Evolutionary conservation across 1,139 yeast genomes (phyloP).

Genomic region (Pichia sp.): DNA sequence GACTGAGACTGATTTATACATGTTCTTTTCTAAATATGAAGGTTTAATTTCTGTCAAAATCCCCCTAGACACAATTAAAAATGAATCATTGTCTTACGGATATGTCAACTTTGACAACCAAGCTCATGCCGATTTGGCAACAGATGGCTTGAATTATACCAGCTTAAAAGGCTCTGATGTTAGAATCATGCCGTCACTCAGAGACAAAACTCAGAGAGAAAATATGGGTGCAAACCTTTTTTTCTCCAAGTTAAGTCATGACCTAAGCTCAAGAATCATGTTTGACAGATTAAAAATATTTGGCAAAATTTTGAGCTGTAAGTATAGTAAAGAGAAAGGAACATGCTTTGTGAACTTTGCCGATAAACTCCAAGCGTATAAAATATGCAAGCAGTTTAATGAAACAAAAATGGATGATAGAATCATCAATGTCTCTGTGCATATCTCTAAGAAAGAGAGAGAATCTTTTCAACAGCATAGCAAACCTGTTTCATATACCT

Average conservation of each 20-base stretch:
- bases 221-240: slow-evolving; percentile 38
- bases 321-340: slow-evolving; percentile 37
- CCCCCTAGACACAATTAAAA: slow-evolving; percentile 39
- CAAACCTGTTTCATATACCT: background rate
- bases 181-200: slow-evolving; percentile 49
- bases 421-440: slow-evolving; percentile 38
- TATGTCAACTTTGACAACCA: slow-evolving; percentile 42
- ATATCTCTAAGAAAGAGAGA: slow-evolving; percentile 37
- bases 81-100: slow-evolving; percentile 46
- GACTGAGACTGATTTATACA: slow-evolving; percentile 37
- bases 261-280: slow-evolving; percentile 38
- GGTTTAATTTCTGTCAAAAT: slow-evolving; percentile 45
- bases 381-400: slow-evolving; percentile 37
- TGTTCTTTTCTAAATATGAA: slow-evolving; percentile 35
- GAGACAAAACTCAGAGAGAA: slow-evolving; percentile 34
- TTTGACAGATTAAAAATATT: slow-evolving; percentile 40
- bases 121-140: slow-evolving; percentile 39
- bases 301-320: slow-evolving; percentile 45
- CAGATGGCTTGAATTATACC: slow-evolving; percentile 43
- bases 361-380: slow-evolving; percentile 36
- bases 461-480: slow-evolving; percentile 16
- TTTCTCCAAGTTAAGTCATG: slow-evolving; percentile 37
- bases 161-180: slow-evolving; percentile 39
- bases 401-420: slow-evolving; percentile 27
- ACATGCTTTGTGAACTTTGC: slow-evolving; percentile 46